Conservation (phyloP, 2,329 filamentous ascomycete genomes). For the Monosporascus sp. region DNA sequence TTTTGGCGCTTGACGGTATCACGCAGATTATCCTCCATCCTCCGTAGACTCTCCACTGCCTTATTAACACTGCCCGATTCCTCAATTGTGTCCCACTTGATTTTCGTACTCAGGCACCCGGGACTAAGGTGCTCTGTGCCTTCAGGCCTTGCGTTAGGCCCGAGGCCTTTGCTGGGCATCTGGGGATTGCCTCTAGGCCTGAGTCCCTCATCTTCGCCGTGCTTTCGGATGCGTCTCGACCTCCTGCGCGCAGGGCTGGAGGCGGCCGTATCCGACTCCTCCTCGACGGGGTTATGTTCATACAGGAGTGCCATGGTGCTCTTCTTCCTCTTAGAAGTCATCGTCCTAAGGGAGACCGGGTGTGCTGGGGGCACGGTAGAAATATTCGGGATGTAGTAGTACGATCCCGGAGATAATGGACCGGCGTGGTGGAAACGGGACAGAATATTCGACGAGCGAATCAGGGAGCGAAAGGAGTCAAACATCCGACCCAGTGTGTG, state of each 20-base stretch:
- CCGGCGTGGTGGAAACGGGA: slow-evolving; percentile 4
- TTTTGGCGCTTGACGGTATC: slow-evolving; percentile 40
- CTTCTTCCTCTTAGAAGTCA: slow-evolving; percentile 36
- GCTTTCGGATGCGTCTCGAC: slow-evolving; percentile 15
- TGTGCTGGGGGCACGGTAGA: background rate
- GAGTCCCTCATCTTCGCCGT: background rate
- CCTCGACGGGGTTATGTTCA: slow-evolving; percentile 2
- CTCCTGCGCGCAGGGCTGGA: slow-evolving; percentile 8
- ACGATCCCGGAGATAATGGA: slow-evolving; percentile 9
- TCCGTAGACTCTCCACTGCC: slow-evolving; percentile 38
- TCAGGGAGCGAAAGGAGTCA: slow-evolving; percentile 8
- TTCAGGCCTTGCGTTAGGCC: background rate
- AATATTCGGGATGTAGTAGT: slow-evolving; percentile 10
- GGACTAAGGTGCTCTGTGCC: background rate
- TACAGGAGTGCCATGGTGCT: slow-evolving; percentile 12
- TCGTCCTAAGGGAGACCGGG: slow-evolving; percentile 13
- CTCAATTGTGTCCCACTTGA: slow-evolving; percentile 4
- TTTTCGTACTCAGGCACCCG: background rate
- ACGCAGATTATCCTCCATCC: slow-evolving; percentile 44
- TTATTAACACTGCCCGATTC: slow-evolving; percentile 27
- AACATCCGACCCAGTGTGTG: slow-evolving; percentile 14
- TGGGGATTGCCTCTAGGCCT: background rate
- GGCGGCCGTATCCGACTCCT: background rate
- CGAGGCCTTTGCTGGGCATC: background rate
- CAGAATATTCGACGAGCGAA: slow-evolving; percentile 9